Evolutionary conservation across 306 rosid genomes (phyloP).

Genomic region (Sophora flavescens): DNA sequence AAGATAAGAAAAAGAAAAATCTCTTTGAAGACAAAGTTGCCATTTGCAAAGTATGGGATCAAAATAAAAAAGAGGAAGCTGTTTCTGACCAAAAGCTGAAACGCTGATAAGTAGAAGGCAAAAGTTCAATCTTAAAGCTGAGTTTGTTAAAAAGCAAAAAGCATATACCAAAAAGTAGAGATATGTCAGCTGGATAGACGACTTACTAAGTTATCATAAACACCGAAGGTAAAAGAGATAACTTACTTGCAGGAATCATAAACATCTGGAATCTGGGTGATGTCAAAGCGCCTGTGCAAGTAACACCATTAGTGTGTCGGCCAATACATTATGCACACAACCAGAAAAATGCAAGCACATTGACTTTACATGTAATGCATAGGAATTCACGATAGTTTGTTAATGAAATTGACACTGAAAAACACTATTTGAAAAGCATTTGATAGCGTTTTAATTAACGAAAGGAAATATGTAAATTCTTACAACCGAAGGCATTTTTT

Average conservation of each 20-base stretch:
- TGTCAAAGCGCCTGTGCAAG: conserved; percentile 84
- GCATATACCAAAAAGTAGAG: background rate
- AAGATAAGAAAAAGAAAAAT: too few species aligned
- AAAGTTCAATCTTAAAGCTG: background rate
- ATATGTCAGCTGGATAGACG: too few species aligned
- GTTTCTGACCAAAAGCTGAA: too few species aligned
- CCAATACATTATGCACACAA: conserved; percentile 8
- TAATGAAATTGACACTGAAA: conserved; percentile 3
- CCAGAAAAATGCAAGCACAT: conserved; percentile 13
- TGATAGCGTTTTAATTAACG: background rate
- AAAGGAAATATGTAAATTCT: conserved; percentile 6
- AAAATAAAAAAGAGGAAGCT: too few species aligned
- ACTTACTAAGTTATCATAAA: conserved; percentile 25
- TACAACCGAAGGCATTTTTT: background rate
- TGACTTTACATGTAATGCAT: conserved; percentile 20
- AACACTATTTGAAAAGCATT: conserved; percentile 21
- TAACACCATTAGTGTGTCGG: conserved; percentile 38
- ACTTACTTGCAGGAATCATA: conserved; percentile 99
- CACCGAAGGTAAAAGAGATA: conserved; percentile 11
- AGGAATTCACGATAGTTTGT: background rate
- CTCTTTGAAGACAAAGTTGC: too few species aligned
- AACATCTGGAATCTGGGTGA: conserved; percentile 96
- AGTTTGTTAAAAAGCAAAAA: conserved; percentile 2
- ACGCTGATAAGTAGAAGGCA: too few species aligned
- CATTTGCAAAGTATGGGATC: too few species aligned